Percentiles rank a stretch among this genome's conserved stretches.
phyloP scores from a whole-genome alignment of 2,329 filamentous ascomycete genomes.

The Coniochaeta sp. region DNA sequence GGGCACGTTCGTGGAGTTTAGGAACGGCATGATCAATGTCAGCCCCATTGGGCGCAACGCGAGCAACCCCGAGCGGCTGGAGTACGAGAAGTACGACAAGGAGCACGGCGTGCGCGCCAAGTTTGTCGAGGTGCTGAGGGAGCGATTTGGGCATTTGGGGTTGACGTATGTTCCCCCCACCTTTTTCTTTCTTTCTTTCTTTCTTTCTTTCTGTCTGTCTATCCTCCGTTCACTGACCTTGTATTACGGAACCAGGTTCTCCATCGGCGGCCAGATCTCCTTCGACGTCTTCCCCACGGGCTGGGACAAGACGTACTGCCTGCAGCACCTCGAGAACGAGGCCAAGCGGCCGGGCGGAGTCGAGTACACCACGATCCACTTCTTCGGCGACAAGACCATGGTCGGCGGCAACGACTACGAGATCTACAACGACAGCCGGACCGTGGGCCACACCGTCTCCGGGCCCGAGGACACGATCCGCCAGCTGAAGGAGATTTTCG shows the following conservation, averaged over 20 bases:
- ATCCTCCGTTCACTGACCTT: too few relatives aligned
- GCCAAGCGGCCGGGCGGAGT: conserved; percentile 62
- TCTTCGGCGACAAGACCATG: conserved; percentile 95
- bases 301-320: conserved; percentile 99
- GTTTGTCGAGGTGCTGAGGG: conserved; percentile 69
- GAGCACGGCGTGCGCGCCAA: conserved; percentile 66
- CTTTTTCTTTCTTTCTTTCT: too few relatives aligned
- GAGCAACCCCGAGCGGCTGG: conserved; percentile 67
- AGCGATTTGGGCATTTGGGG: conserved; percentile 75
- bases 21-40: conserved; percentile 88
- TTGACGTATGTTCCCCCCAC: conserved; percentile 77
- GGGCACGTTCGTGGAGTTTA: conserved; percentile 81
- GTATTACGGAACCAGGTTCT: conserved; percentile 60
- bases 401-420: conserved; percentile 92
- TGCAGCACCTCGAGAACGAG: conserved; percentile 79
- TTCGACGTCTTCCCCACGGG: conserved; percentile 96
- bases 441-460: conserved; percentile 76
- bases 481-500: conserved; percentile 75
- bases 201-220: too few relatives aligned
- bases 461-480: conserved; percentile 75
- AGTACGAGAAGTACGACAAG: conserved; percentile 77
- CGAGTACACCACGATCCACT: conserved; percentile 83
- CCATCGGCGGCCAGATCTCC: conserved; percentile 94
- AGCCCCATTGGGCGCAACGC: conserved; percentile 83
- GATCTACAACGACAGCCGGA: conserved; percentile 78